Base-by-base conservation (phyloP, 2,329 filamentous ascomycete genomes). In the Ciborinia camelliae region DNA sequence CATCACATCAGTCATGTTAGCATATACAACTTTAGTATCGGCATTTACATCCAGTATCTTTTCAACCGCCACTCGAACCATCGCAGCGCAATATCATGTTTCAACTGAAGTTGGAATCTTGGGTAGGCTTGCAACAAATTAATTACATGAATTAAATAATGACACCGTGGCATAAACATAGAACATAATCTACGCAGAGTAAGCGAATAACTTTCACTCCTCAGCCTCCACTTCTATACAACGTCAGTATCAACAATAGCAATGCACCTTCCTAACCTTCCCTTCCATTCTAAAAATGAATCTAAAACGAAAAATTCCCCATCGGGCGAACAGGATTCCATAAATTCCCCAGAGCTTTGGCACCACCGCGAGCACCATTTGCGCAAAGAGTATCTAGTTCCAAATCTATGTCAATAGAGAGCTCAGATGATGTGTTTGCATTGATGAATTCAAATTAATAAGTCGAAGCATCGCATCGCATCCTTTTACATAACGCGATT, bases 21-120 rank as follows among this genome's bases (percentile, higher is more conserved):
- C 87, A 20, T 92, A 87, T 72, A 91, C 89, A 18, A 92, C 90
- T 23, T 80, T 92, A 71, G 84, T 85, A 2, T 80, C 89, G 0
- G 84, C 90, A 5, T 93, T 93, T 72, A 86, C 88, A 0, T 89
- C 86, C n/a, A 88, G 85, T 76, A 86, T 92, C 72, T 92, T 91
- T 78, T 91, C 88, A 1, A 79, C 86, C 30, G 88, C 88, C 7
- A 91, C 86, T 1, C 69, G 71, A 9, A 73, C 79, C 23, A 80
- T 92, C 14, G 82, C 85, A 4, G 64, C 66, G 3, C 76, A 86
- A 70, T 93, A 86, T 70, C 70, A 80, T 66, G 88, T 92, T 39
- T 83, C 82, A 20, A 73, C 75, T 6, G 84, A 89, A 71, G 85
- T 91, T 51, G 84, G 85, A 54, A 74, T 88, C 4, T 77, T 91